Percentiles rank a stretch among this genome's conserved stretches.
Conservation (phyloP, 176 grass and related monocot species). For the Raddia distichophylla region DNA sequence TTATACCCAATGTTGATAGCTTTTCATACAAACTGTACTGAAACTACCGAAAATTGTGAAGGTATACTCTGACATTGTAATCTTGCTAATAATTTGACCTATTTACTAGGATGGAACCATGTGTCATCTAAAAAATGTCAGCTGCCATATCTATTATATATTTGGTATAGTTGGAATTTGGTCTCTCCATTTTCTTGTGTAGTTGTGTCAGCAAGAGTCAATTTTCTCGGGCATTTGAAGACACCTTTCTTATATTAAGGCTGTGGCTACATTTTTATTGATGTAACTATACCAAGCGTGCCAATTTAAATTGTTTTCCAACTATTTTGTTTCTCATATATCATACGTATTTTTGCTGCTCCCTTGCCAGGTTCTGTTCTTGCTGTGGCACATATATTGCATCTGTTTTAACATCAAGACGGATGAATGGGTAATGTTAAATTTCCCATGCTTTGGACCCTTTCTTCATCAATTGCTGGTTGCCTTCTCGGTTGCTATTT, state of each 20-base stretch:
- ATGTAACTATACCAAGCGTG: not conserved
- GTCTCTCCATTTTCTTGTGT: not conserved
- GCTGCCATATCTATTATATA: not conserved
- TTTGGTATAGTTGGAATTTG: not conserved
- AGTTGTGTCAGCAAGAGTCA: not conserved
- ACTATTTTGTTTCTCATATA: conserved; percentile 8
- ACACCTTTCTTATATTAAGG: not conserved
- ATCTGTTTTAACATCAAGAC: conserved; percentile 97
- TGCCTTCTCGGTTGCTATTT: conserved; percentile 53
- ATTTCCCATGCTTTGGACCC: conserved; percentile 69
- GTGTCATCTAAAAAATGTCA: not conserved
- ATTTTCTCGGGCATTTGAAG: not conserved
- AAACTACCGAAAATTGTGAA: not conserved
- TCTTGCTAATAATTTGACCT: not conserved
- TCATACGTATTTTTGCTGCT: conserved; percentile 1
- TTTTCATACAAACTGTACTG: conserved; percentile 14
- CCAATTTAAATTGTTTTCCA: conserved; percentile 15
- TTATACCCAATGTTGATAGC: conserved; percentile 1
- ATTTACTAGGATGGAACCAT: not conserved
- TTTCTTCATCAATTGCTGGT: conserved; percentile 73
- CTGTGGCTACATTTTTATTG: conserved; percentile 22
- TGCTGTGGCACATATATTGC: conserved; percentile 92
- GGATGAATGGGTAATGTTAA: conserved; percentile 92
- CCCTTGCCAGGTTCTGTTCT: conserved; percentile 63
- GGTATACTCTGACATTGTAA: not conserved